These are phyloP conservation scores for Glaciozyma antarctica DNA, from an alignment of 768 basidiomycete genomes.

Conservation along the genomic window DNA sequence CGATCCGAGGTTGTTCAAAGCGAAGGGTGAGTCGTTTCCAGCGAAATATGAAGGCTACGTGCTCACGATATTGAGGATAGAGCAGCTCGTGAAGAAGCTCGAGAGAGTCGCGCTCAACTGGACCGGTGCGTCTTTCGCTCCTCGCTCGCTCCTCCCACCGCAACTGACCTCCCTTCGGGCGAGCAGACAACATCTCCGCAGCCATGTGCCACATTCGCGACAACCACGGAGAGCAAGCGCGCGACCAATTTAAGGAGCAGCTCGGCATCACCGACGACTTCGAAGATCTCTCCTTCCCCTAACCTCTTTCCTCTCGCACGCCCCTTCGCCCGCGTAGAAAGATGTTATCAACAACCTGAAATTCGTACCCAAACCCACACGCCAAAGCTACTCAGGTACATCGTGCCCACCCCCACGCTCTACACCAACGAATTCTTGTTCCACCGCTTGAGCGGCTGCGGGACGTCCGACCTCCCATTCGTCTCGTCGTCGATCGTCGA, in stretches of 20 bases:
- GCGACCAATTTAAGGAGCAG: neutral
- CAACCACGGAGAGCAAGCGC: neutral
- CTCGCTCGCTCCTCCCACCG: neutral
- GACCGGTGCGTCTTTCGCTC: neutral
- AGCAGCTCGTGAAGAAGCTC: neutral
- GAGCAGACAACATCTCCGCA: neutral
- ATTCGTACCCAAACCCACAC: too few relatives aligned
- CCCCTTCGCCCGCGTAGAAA: too few relatives aligned
- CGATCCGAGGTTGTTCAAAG: neutral
- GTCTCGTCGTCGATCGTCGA: slow-evolving; percentile 17
- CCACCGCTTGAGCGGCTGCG: slow-evolving; percentile 15
- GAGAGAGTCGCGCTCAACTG: neutral
- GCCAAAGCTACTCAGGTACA: too few relatives aligned
- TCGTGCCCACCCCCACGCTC: neutral
- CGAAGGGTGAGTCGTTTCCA: neutral
- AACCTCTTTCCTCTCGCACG: neutral
- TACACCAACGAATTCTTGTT: slow-evolving; percentile 15
- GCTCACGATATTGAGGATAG: neutral
- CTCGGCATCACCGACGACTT: neutral
- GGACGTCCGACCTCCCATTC: slow-evolving; percentile 13
- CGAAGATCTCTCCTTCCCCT: slow-evolving; percentile 1
- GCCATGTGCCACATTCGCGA: slow-evolving; percentile 3
- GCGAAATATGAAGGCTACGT: neutral
- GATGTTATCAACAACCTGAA: too few relatives aligned
- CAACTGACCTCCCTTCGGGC: too few relatives aligned